Evolutionary conservation across 352 stramenopile species (phyloP).

Genomic region (Pythium angustatum): DNA sequence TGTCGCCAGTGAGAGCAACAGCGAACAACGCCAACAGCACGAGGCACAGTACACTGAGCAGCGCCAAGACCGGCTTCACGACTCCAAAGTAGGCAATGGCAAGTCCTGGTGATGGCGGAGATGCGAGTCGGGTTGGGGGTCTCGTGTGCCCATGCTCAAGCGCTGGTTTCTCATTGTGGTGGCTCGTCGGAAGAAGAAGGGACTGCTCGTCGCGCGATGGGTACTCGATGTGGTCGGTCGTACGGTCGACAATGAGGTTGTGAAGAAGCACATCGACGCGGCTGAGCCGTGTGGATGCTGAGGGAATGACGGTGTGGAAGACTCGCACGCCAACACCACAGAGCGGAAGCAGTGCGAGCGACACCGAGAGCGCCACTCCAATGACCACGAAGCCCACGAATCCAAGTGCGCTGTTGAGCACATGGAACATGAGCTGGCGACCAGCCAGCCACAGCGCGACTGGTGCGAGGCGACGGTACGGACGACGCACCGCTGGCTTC

Average conservation of each 20-base stretch:
- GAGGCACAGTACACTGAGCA: slow-evolving; percentile 42
- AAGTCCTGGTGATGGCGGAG: slow-evolving; percentile 26
- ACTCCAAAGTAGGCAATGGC: slow-evolving; percentile 51
- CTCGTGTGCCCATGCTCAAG: not conserved
- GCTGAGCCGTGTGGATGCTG: slow-evolving; percentile 40
- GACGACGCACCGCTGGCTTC: too few species aligned
- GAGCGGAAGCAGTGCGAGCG: slow-evolving; percentile 46
- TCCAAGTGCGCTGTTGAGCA: slow-evolving; percentile 24
- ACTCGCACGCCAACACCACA: slow-evolving; percentile 57
- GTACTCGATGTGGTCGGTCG: not conserved
- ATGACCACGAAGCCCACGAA: slow-evolving; percentile 27
- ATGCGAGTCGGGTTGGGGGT: too few species aligned
- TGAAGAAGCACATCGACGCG: slow-evolving; percentile 47
- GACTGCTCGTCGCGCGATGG: too few species aligned
- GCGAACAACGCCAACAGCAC: slow-evolving; percentile 34
- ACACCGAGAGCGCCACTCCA: slow-evolving; percentile 25
- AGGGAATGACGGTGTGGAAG: too few species aligned
- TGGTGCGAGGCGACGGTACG: too few species aligned
- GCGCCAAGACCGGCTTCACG: slow-evolving; percentile 34
- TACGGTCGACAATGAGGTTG: slow-evolving; percentile 42
- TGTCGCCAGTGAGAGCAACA: slow-evolving; percentile 37
- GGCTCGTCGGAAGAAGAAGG: too few species aligned
- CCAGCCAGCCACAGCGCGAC: too few species aligned
- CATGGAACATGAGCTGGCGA: too few species aligned
- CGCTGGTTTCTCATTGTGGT: too few species aligned